Evolutionary conservation across 164 flowering plant species (phyloP).

Genomic region (Buxus sempervirens): DNA sequence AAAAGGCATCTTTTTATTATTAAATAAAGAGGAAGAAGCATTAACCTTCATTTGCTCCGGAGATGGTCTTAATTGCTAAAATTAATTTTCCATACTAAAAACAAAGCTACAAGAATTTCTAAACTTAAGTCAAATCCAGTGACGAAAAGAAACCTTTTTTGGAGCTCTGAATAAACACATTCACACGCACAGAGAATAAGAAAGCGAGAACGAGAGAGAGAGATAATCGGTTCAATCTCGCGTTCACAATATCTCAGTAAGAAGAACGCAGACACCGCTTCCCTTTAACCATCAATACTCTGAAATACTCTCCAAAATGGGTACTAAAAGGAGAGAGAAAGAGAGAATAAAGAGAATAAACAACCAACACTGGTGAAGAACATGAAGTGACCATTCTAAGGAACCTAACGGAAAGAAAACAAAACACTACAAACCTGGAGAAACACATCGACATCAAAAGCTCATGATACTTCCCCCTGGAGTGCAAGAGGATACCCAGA

Average conservation of each 20-base stretch:
- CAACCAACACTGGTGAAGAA: background rate
- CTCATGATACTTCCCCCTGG: background rate
- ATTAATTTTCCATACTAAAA: background rate
- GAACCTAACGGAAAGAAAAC: background rate
- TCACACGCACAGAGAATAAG: background rate
- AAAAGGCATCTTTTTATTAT: background rate
- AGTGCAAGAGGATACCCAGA: background rate
- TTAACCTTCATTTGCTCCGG: background rate
- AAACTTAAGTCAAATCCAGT: background rate
- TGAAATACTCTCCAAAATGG: too few species aligned
- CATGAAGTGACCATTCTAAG: background rate
- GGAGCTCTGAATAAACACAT: background rate
- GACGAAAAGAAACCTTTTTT: background rate
- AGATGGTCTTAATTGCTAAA: too few species aligned
- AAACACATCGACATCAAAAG: background rate
- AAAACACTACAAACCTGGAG: background rate
- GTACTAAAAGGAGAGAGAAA: too few species aligned
- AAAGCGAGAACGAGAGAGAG: background rate
- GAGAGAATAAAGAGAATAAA: too few species aligned
- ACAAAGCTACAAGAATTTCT: background rate
- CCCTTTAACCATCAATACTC: too few species aligned
- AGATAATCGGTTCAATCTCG: too few species aligned
- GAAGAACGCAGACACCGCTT: too few species aligned
- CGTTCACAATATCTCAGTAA: too few species aligned
- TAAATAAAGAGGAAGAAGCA: background rate